These are phyloP conservation scores for Oryza coarctata DNA, from an alignment of 176 grass and related monocot species.

Conservation along the genomic window DNA sequence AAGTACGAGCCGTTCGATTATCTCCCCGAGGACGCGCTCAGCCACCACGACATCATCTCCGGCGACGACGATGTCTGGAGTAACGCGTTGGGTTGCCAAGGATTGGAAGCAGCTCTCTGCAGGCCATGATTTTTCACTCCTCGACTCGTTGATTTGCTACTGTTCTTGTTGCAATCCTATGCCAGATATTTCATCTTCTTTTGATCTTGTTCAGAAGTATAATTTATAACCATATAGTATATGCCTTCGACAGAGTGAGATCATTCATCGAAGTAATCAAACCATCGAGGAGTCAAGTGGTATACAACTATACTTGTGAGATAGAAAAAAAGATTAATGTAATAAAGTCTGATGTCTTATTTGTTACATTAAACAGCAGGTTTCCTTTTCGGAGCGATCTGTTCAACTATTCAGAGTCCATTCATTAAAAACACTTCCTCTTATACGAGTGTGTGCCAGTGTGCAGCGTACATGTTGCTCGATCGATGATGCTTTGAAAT, in stretches of 20 bases:
- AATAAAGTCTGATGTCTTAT: constrained; percentile 9
- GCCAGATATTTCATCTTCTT: constrained; percentile 2
- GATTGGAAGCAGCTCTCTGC: constrained; percentile 57
- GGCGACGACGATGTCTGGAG: constrained; percentile 42
- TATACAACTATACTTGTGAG: constrained; percentile 25
- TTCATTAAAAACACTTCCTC: neutral
- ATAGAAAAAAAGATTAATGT: constrained; percentile 24
- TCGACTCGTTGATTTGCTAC: neutral
- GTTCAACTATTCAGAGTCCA: neutral
- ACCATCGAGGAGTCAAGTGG: neutral
- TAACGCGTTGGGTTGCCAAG: constrained; percentile 38
- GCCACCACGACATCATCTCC: constrained; percentile 26
- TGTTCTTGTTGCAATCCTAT: constrained; percentile 1
- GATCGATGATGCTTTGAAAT: neutral
- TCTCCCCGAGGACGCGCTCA: constrained; percentile 31
- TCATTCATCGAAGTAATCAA: neutral
- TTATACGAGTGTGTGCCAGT: neutral
- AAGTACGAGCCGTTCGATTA: constrained; percentile 45
- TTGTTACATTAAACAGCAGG: neutral
- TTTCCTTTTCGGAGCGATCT: neutral
- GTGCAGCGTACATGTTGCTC: neutral
- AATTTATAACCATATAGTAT: constrained; percentile 38
- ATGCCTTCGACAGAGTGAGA: neutral
- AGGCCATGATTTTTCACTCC: constrained; percentile 15
- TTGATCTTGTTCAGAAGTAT: constrained; percentile 26